Evolutionary conservation across 2,329 filamentous ascomycete genomes (phyloP), one percentile per base, ranked within the genome.

Genomic region (Penicillium paneum): DNA sequence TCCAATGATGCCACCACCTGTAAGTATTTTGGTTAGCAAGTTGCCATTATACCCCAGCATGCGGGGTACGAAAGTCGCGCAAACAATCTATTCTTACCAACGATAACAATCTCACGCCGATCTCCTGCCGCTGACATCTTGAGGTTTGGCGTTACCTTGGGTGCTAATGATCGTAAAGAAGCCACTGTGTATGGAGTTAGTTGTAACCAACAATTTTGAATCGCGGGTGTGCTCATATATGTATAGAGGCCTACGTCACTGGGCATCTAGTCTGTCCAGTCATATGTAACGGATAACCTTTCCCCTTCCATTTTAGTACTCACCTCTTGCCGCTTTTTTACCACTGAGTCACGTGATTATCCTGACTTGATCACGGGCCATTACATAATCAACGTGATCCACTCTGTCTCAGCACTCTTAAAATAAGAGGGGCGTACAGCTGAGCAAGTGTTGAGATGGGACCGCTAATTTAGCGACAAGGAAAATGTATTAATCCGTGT

Each of bases 1-100:
- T 67, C 94, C 94, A 65, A 97, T 96, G 60, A 97, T 91, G 64
- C 93, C 93, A 63, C 91, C 93, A 63, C 93, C 91, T 91, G 29
- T 52, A 8, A 36, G 48, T 56, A 64, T 43, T 65, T 57, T 36
- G 38, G 26, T 59, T 29, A 57, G 42, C 46, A 31, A 49, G 29
- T 50, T 52, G 26, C 41, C 41, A 38, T n/a, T 32, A 31, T 21
- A 34, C n/a, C n/a, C n/a, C n/a, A n/a, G 34, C 28, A 52, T 57
- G 64, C 63, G 66, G 68, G 67, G 67, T 62, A 62, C 24, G 21
- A 12, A 21, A 45, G 39, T 44, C 42, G 53, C 42, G 53, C 52
- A 28, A 39, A 35, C 17, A 32, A 31, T n/a, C 12, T 50, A 21
- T 43, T 21, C 66, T 57, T 67, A 76, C 74, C 74, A 50, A 76